phyloP scores from a whole-genome alignment of 345 rosid species.

The Populus tremula region DNA sequence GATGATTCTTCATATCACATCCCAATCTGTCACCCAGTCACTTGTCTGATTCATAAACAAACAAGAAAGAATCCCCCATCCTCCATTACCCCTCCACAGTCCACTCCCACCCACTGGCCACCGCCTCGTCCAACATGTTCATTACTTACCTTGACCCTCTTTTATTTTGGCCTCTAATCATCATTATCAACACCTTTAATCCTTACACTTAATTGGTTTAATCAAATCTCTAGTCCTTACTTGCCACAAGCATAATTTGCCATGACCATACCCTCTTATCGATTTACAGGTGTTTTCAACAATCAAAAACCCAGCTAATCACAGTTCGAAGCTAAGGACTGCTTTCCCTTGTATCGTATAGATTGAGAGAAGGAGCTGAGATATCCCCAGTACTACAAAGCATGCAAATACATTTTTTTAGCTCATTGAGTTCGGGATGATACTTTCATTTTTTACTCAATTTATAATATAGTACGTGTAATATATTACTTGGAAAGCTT shows the following conservation, averaged over 20 bases:
- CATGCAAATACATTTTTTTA: too few relatives aligned
- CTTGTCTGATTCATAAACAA: slow-evolving; percentile 38
- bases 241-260: slow-evolving; percentile 3
- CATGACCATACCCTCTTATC: slow-evolving; percentile 4
- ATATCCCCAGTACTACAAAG: too few relatives aligned
- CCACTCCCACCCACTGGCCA: background rate
- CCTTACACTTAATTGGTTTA: background rate
- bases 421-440: too few relatives aligned
- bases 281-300: slow-evolving; percentile 1
- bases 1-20: slow-evolving; percentile 44
- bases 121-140: slow-evolving; percentile 11
- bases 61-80: slow-evolving; percentile 22
- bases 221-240: slow-evolving; percentile 15
- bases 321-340: background rate
- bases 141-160: slow-evolving; percentile 15
- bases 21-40: slow-evolving; percentile 39
- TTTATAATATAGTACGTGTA: background rate
- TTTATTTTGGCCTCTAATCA: slow-evolving; percentile 12
- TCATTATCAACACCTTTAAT: slow-evolving; percentile 11
- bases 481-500: background rate
- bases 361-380: too few relatives aligned
- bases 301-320: background rate
- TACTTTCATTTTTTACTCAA: background rate
- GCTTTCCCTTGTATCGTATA: too few relatives aligned
- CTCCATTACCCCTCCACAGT: background rate